Conservation (phyloP, 495 filamentous ascomycete species). For the Annulohypoxylon moriforme region DNA sequence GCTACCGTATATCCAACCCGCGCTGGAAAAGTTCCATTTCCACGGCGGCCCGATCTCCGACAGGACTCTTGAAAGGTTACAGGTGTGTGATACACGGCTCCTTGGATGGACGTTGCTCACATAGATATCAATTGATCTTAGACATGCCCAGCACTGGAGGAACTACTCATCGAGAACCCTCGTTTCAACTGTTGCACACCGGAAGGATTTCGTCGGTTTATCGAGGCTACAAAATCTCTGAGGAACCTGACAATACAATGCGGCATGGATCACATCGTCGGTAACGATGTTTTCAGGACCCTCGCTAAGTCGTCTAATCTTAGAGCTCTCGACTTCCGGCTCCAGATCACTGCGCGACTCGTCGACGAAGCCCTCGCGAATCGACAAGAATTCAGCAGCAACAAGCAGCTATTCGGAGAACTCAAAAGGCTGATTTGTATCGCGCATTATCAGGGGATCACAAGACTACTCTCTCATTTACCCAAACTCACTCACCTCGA, state of each 20-base stretch:
- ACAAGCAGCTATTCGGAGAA: not conserved
- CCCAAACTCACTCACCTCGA: slow-evolving; percentile 2
- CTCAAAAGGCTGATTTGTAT: not conserved
- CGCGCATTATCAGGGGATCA: not conserved
- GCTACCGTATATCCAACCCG: slow-evolving; percentile 18
- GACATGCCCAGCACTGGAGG: slow-evolving; percentile 10
- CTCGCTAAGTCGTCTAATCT: slow-evolving; percentile 8
- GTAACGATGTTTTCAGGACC: not conserved
- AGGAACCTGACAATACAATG: slow-evolving; percentile 2
- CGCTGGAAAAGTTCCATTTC: not conserved
- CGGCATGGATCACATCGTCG: not conserved
- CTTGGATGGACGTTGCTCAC: not conserved
- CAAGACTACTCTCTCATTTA: slow-evolving; percentile 9
- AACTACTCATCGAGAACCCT: slow-evolving; percentile 21
- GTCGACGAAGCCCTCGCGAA: not conserved
- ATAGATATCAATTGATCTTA: not conserved
- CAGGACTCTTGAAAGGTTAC: slow-evolving; percentile 4
- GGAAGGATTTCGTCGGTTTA: slow-evolving; percentile 6
- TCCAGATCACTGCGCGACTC: not conserved
- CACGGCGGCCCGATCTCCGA: slow-evolving; percentile 13
- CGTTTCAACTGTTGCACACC: not conserved
- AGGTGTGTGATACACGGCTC: not conserved
- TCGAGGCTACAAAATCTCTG: not conserved
- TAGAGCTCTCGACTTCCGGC: not conserved
- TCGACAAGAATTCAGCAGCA: not conserved